phyloP scores from a whole-genome alignment of 345 rosid genomes.

The Citrus hindsii region DNA sequence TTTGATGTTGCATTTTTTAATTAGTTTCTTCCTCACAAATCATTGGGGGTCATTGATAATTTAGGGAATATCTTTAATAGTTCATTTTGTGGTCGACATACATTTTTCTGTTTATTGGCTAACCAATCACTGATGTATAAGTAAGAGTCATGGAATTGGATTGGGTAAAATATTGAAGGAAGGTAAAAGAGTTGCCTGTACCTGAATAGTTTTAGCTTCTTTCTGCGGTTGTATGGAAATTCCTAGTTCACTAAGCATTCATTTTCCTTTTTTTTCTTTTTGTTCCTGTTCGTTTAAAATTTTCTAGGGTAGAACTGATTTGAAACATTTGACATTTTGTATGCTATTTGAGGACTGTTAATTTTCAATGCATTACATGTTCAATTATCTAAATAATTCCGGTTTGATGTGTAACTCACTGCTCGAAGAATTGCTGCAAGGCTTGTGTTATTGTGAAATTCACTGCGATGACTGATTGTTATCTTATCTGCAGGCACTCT shows the following conservation, averaged over 20 bases:
- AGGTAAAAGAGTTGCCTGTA: background rate
- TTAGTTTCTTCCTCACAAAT: background rate
- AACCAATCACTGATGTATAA: background rate
- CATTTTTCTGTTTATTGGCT: background rate
- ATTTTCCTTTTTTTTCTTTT: background rate
- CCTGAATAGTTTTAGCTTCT: background rate
- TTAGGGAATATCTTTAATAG: background rate
- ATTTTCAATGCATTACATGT: background rate
- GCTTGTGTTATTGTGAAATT: conserved; percentile 10
- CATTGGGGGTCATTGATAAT: background rate
- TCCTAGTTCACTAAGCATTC: background rate
- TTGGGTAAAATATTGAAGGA: background rate
- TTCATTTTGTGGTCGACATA: background rate
- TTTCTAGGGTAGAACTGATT: background rate
- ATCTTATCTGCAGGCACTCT: conserved; percentile 45
- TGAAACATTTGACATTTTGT: background rate
- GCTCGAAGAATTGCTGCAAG: conserved; percentile 8
- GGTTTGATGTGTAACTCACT: background rate
- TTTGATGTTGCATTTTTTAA: background rate
- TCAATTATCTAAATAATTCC: background rate
- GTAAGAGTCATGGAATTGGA: background rate
- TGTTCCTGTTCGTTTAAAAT: background rate
- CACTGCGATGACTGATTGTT: conserved; percentile 7
- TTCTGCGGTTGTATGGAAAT: background rate
- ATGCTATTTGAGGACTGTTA: background rate